Base-by-base conservation (phyloP, 148 eudicot species). In the Agrostemma githago region DNA sequence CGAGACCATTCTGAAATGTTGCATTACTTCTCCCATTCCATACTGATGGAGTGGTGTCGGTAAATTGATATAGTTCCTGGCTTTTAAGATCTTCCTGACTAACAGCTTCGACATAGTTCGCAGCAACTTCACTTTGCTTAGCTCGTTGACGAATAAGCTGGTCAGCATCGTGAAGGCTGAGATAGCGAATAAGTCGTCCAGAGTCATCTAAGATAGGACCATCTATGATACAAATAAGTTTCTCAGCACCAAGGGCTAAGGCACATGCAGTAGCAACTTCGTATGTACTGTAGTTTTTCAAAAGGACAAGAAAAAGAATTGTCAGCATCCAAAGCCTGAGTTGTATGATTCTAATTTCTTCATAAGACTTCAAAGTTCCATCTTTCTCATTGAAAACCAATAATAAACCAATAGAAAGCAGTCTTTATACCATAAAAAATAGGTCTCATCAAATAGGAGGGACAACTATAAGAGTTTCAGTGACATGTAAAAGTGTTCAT, bases 211-310 rank as follows among this genome's bases (percentile, higher is more conserved):
- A 78, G 72, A 95, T 90, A 58, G 97, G 96, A 17, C 98, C 97
- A 65, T 95, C 97, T 80, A 95, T 92, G 70, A 95, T 79, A 80
- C 98, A 90, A 67, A 95, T 87, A 79, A 95, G 97, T 81, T 95
- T 95, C 79, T 95, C 98, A 8, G 97, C 98, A 65, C 87, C 85
- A 77, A 95, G 93, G 79, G 98, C 97, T 80, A 95, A 70, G 43
- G 97, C 97, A 82, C 97, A 95, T 66, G 98, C 98, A 74, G 97
- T 95, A 58, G 97, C 98, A 79, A 95, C 97, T 84, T 95, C 97
- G 81, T 95, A 92, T 53, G 93, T 87, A 79, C 98, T 95, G 86
- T 64, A 78, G 59, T 73, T 62, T 14, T 56, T 56, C 43, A 46
- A 76, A 71, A 21, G 26, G 4, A 14, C 46, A 19, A 75, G 63